phyloP scores from a whole-genome alignment of 169 alveolate species.

The Plasmodium reichenowi region DNA sequence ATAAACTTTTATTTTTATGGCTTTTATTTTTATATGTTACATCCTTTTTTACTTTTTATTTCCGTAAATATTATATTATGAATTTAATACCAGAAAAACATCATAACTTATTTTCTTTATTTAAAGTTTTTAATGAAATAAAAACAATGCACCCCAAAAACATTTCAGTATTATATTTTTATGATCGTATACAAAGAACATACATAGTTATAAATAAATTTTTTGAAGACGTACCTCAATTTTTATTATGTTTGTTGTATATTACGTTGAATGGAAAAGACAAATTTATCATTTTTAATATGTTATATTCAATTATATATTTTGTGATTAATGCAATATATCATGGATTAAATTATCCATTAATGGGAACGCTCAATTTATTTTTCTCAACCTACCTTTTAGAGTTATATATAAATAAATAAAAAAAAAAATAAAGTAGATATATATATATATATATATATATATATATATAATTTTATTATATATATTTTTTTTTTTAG shows the following conservation, averaged over 20 bases:
- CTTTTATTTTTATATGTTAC: constrained; percentile 19
- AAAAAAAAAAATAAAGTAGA: neutral
- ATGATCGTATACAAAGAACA: constrained; percentile 25
- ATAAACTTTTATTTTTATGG: constrained; percentile 24
- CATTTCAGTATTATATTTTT: constrained; percentile 10
- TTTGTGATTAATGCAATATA: neutral
- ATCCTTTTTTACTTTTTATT: constrained; percentile 29
- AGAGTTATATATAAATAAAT: constrained; percentile 5
- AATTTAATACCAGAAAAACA: constrained; percentile 28
- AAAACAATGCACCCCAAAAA: neutral
- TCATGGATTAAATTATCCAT: constrained; percentile 1
- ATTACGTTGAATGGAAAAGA: constrained; percentile 33
- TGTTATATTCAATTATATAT: constrained; percentile 12
- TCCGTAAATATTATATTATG: constrained; percentile 28
- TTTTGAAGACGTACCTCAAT: constrained; percentile 61
- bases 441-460: neutral
- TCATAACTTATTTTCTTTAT: constrained; percentile 29
- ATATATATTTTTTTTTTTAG: constrained; percentile 4
- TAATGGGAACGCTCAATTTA: neutral
- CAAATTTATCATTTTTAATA: constrained; percentile 3
- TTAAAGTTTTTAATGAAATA: constrained; percentile 29
- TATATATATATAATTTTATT: neutral
- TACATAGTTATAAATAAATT: constrained; percentile 43
- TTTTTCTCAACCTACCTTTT: constrained; percentile 6
- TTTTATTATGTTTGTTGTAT: constrained; percentile 15